Evolutionary conservation across 2,329 filamentous ascomycete species (phyloP), one percentile per base, ranked within the genome.

Genomic region (Boeremia exigua): DNA sequence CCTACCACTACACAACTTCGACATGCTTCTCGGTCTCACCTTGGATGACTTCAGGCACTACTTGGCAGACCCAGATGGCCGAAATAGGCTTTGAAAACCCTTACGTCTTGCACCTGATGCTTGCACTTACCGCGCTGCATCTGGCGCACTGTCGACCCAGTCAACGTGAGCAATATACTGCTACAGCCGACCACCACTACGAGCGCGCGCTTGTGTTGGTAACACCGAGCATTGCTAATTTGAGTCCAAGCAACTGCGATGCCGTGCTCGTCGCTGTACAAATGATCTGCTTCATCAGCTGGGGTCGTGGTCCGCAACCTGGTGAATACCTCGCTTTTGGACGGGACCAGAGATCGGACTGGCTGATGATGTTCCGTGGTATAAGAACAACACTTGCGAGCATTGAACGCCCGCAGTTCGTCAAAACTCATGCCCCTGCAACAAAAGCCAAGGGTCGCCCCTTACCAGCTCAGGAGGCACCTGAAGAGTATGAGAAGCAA

Each of bases 301-400:
- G 64, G 62, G 67, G 63, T 6, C 59, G 61, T 12, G 68, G 68
- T 2, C 68, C 68, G 1, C 60, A 66, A 32, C 60, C 65, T 4
- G 69, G 67, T 6, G 68, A 72, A 46, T 72, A 65, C 34, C 66
- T 72, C 14, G 68, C 69, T 6, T 72, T 72, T 23, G 65, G 66
- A n/a, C 48, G 56, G 23, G 53, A 61, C 2, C 60, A 60, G 29
- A 63, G 42, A 29, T 71, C 69, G 14, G 66, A 72, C 25, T 72
- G 68, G 68, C 59, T 72, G n/a, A 43, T 67, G 34, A 68, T 72
- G 66, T 71, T 72, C 19, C 63, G 67, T 29, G 69, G 68, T 1
- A 63, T 72, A 3, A 60, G 65, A 19, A 67, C 65, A 1, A 72
- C 66, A n/a, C 38, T 58, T 3, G 33, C 60, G 10, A 59, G 54